Percentiles rank a stretch among this genome's conserved stretches.
Conservation (phyloP, 2,329 filamentous ascomycete genomes). For the Hypoxylon sp. region DNA sequence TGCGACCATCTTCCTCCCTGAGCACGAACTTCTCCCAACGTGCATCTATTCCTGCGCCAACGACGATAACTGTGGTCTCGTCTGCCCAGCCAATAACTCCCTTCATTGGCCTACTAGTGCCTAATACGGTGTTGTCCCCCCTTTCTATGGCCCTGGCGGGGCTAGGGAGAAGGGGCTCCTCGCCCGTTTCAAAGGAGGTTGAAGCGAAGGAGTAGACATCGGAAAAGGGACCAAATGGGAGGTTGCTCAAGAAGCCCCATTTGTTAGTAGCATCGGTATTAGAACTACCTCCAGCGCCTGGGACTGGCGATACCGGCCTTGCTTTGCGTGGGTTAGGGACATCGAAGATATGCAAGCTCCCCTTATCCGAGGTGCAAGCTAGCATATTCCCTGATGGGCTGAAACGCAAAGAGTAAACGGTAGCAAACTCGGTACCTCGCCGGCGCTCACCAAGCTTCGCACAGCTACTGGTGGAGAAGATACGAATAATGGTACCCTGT, state of each 20-base stretch:
- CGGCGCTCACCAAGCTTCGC: conserved; percentile 87
- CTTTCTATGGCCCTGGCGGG: conserved; percentile 25
- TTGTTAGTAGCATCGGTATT: conserved; percentile 74
- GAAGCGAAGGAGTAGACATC: conserved; percentile 90
- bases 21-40: conserved; percentile 91
- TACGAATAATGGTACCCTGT: conserved; percentile 86
- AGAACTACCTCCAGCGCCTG: conserved; percentile 41
- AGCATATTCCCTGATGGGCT: conserved; percentile 84
- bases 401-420: conserved; percentile 89
- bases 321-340: conserved; percentile 71
- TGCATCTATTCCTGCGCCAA: conserved; percentile 84
- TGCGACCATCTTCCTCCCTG: conserved; percentile 77
- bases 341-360: conserved; percentile 94
- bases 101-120: conserved; percentile 76
- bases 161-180: conserved; percentile 72
- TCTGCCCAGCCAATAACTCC: conserved; percentile 88
- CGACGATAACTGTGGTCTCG: conserved; percentile 80
- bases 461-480: conserved; percentile 86
- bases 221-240: conserved; percentile 90
- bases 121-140: conserved; percentile 60
- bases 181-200: conserved; percentile 84
- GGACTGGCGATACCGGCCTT: conserved; percentile 40
- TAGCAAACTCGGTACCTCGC: conserved; percentile 88
- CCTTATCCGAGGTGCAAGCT: conserved; percentile 96
- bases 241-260: conserved; percentile 87